Percentiles rank a stretch among this genome's conserved stretches.
phyloP scores from a whole-genome alignment of 225 moss, liverwort and hornwort genomes.

The Pseudisothecium myosuroides region DNA sequence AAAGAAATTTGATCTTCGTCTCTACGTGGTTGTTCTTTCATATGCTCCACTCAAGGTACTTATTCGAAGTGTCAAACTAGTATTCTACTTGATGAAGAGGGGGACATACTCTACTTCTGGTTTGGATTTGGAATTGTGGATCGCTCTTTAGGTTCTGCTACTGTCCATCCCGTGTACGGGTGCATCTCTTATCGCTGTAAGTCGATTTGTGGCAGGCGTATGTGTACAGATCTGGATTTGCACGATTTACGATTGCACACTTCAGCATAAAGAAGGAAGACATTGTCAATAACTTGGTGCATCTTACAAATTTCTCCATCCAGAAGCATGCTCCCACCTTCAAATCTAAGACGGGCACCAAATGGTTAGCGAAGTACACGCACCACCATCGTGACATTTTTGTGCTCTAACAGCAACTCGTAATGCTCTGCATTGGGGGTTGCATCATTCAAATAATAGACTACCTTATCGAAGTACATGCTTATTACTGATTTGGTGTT shows the following conservation, averaged over 20 bases:
- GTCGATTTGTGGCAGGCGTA: slow-evolving; percentile 52
- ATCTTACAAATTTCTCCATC: slow-evolving; percentile 95
- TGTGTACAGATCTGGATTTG: slow-evolving; percentile 87
- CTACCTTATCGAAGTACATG: neutral
- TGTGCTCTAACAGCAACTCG: neutral
- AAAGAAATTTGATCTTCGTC: slow-evolving; percentile 93
- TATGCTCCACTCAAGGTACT: slow-evolving; percentile 87
- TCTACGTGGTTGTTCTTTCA: slow-evolving; percentile 78
- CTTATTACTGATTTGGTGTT: neutral
- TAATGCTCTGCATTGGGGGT: neutral
- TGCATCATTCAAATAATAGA: neutral
- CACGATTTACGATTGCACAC: slow-evolving; percentile 89
- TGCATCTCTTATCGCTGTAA: neutral
- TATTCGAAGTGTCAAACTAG: neutral
- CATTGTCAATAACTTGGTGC: slow-evolving; percentile 86
- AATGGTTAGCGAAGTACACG: slow-evolving; percentile 48
- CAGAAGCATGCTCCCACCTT: slow-evolving; percentile 91
- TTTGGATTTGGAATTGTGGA: neutral
- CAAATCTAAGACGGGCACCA: slow-evolving; percentile 90
- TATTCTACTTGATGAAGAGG: neutral
- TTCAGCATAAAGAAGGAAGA: slow-evolving; percentile 98
- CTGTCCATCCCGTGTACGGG: neutral
- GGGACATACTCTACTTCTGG: neutral
- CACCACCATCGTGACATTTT: neutral
- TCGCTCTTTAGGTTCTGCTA: neutral